Conservation (phyloP, 139 green algal genomes). For the Chlorella sp. region DNA sequence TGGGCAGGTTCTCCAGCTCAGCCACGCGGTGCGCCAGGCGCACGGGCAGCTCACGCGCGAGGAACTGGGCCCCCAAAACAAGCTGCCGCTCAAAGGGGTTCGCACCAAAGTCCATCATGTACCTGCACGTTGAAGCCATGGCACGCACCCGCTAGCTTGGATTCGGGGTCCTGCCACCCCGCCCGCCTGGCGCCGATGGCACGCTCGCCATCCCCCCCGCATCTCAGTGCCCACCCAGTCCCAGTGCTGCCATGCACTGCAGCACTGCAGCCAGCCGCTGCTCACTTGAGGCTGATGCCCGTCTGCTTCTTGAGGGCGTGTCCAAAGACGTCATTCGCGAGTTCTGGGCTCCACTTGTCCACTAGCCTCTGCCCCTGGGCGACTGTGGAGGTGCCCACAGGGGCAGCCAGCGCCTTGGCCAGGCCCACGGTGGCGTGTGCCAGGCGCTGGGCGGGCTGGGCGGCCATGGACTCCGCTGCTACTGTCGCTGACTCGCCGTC, state of each 20-base stretch:
- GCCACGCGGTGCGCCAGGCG: slow-evolving; percentile 90
- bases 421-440: background rate
- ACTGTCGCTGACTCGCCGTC: no score
- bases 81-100: slow-evolving; percentile 91
- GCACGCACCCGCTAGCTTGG: background rate
- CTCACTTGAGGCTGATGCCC: slow-evolving; percentile 90
- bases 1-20: slow-evolving; percentile 96
- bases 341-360: background rate
- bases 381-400: slow-evolving; percentile 1
- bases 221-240: no score
- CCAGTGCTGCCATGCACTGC: no score
- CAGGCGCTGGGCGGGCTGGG: background rate
- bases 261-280: no score
- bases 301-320: slow-evolving; percentile 92
- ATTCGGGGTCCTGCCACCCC: no score
- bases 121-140: no score
- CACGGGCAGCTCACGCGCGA: slow-evolving; percentile 95
- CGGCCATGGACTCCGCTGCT: background rate
- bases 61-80: slow-evolving; percentile 89
- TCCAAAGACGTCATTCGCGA: slow-evolving; percentile 88
- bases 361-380: background rate
- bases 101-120: slow-evolving; percentile 95
- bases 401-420: background rate
- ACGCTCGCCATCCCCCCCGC: no score
- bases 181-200: no score